These are phyloP conservation scores for Cladorrhinum sp. DNA, from an alignment of 2,329 filamentous ascomycete genomes.

Conservation along the genomic window DNA sequence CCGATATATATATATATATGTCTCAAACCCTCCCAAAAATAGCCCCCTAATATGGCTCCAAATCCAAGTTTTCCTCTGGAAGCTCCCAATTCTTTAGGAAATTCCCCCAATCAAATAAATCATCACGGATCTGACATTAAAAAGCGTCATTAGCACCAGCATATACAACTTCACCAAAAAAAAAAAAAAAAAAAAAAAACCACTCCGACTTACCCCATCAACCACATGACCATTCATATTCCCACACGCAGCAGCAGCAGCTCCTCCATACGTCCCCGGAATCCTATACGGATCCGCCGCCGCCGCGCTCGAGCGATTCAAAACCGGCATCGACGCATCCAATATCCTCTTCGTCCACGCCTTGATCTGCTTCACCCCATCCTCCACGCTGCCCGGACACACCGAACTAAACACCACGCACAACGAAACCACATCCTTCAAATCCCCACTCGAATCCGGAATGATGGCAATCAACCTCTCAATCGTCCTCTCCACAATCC, in stretches of 20 bases:
- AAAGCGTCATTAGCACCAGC: not conserved
- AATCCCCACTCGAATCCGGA: slow-evolving; percentile 47
- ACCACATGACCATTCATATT: not conserved
- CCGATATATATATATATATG: not conserved
- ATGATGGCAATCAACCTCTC: slow-evolving; percentile 42
- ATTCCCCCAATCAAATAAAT: not conserved
- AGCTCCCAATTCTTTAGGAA: slow-evolving; percentile 3
- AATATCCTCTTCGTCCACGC: not conserved
- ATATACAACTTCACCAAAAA: not conserved
- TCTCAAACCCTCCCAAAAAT: not conserved
- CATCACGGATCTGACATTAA: not conserved
- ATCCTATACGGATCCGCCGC: not conserved
- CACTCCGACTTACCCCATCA: not conserved
- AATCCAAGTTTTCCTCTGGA: not conserved
- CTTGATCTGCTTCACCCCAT: slow-evolving; percentile 25
- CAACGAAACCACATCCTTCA: slow-evolving; percentile 50
- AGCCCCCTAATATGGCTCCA: not conserved
- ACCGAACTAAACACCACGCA: slow-evolving; percentile 47
- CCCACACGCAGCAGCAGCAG: not conserved
- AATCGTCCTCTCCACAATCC: slow-evolving; percentile 46
- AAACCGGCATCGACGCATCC: not conserved
- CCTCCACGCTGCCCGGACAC: slow-evolving; percentile 38
- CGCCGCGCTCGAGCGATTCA: not conserved
- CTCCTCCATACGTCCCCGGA: not conserved
- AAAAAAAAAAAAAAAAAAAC: too few relatives aligned